These are phyloP conservation scores for Stachybotrys echinatus DNA, from an alignment of 2,329 filamentous ascomycete species.

Conservation along the genomic window DNA sequence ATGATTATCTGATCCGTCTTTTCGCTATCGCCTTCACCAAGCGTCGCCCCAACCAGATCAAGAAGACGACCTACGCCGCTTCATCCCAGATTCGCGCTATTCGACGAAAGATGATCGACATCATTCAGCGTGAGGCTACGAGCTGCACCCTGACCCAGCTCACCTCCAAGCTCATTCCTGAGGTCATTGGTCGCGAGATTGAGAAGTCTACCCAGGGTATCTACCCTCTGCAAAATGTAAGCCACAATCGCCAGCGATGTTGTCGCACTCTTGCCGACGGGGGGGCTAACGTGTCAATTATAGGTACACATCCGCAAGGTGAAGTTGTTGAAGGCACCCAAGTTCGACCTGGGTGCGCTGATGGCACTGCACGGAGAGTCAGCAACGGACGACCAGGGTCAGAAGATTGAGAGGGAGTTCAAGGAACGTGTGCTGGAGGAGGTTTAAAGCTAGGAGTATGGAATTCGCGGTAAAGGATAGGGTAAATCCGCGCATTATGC, in stretches of 20 bases:
- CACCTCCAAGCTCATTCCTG: constrained; percentile 96
- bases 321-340: constrained; percentile 97
- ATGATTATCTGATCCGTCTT: constrained; percentile 98
- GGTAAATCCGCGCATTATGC: constrained; percentile 24
- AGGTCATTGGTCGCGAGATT: constrained; percentile 99
- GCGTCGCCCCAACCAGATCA: constrained; percentile 98
- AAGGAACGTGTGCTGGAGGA: constrained; percentile 94
- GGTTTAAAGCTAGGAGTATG: constrained; percentile 61
- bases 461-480: constrained; percentile 23
- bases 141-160: constrained; percentile 94
- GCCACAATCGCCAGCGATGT: constrained; percentile 22
- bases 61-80: constrained; percentile 99
- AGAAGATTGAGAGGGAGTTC: constrained; percentile 99
- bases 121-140: constrained; percentile 93
- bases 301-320: constrained; percentile 99
- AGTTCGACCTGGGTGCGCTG: constrained; percentile 97
- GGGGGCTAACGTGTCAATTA: constrained; percentile 24
- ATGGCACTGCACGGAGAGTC: constrained; percentile 98
- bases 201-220: constrained; percentile 99
- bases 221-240: constrained; percentile 98
- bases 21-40: constrained; percentile 99
- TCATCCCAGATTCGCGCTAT: constrained; percentile 97
- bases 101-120: constrained; percentile 99
- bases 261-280: neutral
- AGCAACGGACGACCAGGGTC: constrained; percentile 88